Base-by-base conservation (phyloP, 805 yeast genomes). In the Suhomyces pyralidae region DNA sequence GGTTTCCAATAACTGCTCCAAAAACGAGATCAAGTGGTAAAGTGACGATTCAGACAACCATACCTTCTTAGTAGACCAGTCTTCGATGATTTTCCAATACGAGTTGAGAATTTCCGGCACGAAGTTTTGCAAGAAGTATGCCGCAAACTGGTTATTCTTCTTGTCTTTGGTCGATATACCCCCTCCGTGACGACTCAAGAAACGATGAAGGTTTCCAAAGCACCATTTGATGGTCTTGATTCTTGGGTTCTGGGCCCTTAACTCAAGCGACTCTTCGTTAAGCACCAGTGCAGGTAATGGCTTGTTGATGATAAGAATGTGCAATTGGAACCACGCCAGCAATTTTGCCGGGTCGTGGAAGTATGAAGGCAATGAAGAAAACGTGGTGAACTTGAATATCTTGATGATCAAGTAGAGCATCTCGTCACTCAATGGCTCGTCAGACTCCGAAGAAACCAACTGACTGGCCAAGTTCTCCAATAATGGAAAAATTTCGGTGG, bases 191-290 rank as follows among this genome's bases (percentile, higher is more conserved):
- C 76, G 74, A 55, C 66, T 65, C 51, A 75, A 68, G 22, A 76
- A 61, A 55, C 78, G 61, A 50, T 74, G 72, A 46, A 76, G 63
- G 53, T 75, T 75, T 17, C 71, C 79, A 57, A 73, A 76, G 51
- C 77, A 71, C 79, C 80, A 76, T 58, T 76, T 76, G 38, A 73
- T 70, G 10, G 77, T 64, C 56, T 73, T 76, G 43, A 71, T 61
- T 53, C 78, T 57, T 5, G 77, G 85, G 59, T 80, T 74, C 19
- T 59, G 46, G n/a, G 59, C 54, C 52, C 76, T 64, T 5, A 56
- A 55, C 15, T 72, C 77, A 5, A 58, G 34, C 2, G 63, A 54
- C 42, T 67, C 71, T 43, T 70, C 76, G 7, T 67, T 55, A 58
- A 70, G 58, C 3, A 71, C 71, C 2, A 63, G 57, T 6, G 59